Base-by-base conservation (phyloP, 2,329 filamentous ascomycete genomes). In the Colletotrichum theobromicola region DNA sequence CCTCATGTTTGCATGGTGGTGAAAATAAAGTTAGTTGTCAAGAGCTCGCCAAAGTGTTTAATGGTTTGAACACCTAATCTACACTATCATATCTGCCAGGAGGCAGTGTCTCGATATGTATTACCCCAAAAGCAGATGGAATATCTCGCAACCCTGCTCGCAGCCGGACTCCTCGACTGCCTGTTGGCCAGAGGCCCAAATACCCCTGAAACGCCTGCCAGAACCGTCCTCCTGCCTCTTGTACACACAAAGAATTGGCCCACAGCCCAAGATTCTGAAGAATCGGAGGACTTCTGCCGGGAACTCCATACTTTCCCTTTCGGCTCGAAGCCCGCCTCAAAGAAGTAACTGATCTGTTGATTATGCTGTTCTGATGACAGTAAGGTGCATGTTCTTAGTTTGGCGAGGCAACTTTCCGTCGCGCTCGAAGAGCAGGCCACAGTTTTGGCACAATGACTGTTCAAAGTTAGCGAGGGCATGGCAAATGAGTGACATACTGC, bases 401-500 rank as follows among this genome's bases (percentile, higher is more conserved):
- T 76, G 75, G 10, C 74, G 66, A 30, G 96, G 96, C 1, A 98
- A 88, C 77, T 93, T 93, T 84, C 94, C 93, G 83, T 97, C 94
- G 69, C 95, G 93, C 84, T 98, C 96, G 82, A 94, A 98, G 24
- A 96, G 86, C 78, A 96, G 93, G 71, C 95, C 96, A 82, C 96
- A 98, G 82, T 98, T 98, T 84, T 96, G 94, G 86, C 96, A 98
- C 5, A 98, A 91, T 34, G 94, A 94, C 94, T 96, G 78, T 53
- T 37, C 28, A 21, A 15, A 6, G 57, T 72, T 35, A 62, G 63
- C n/a, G 21, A 74, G 24, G 13, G 70, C 7, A 34, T 30, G 18
- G 12, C 75, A 82, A 77, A 81, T 80, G 71, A 71, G 67, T 60
- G 72, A 46, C 63, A 5, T 3, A 57, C 53, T 34, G 21, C 5